A percentile compares a stretch with the other conserved stretches of the same genome.
Evolutionary conservation across 164 flowering plant genomes (phyloP).

Genomic region (Nymphaea thermarum): DNA sequence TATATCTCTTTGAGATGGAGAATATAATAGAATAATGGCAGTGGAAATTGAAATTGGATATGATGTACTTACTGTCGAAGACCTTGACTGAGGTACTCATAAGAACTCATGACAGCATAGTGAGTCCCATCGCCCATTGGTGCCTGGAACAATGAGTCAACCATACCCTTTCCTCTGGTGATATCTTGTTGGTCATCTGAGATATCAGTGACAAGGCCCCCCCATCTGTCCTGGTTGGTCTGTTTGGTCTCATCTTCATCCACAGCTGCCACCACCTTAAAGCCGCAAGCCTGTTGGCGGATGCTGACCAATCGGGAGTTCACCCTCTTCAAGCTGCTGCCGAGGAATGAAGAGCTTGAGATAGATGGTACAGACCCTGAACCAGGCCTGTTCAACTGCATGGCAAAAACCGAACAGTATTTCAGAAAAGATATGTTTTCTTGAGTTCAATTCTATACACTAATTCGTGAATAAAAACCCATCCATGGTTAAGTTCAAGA

Average conservation of each 20-base stretch:
- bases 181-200: constrained; percentile 65
- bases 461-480: neutral
- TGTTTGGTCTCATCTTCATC: constrained; percentile 29
- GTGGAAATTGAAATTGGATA: neutral
- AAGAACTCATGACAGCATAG: constrained; percentile 37
- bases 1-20: no score
- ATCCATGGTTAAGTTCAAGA: neutral
- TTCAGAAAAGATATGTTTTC: no score
- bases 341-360: constrained; percentile 39
- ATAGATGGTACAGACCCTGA: constrained; percentile 22
- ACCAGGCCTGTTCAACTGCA: constrained; percentile 34
- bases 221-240: constrained; percentile 38
- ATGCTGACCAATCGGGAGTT: constrained; percentile 12
- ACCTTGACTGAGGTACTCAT: constrained; percentile 41
- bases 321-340: constrained; percentile 40
- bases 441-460: no score
- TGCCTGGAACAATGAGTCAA: constrained; percentile 58
- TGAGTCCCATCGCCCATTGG: constrained; percentile 39
- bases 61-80: constrained; percentile 29
- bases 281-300: constrained; percentile 10
- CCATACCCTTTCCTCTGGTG: constrained; percentile 45
- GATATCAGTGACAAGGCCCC: constrained; percentile 31
- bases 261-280: constrained; percentile 17
- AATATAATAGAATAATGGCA: neutral
- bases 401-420: constrained; percentile 4